Evolutionary conservation across 805 yeast species (phyloP).

Genomic region (Saccharomycopsis fermentans): DNA sequence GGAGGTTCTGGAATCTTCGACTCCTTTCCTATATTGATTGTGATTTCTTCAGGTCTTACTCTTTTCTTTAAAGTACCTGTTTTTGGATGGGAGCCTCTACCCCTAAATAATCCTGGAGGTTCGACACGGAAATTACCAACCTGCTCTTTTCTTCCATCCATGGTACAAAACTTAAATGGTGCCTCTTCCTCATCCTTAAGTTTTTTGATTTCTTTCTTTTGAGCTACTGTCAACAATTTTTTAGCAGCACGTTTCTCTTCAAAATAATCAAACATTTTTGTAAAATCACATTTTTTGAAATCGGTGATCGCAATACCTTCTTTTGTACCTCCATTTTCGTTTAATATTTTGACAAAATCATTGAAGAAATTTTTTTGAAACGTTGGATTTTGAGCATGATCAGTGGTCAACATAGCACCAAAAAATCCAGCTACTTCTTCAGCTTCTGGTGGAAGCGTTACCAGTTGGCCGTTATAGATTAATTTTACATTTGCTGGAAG

Average conservation of each 20-base stretch:
- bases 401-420: conserved; percentile 80
- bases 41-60: conserved; percentile 82
- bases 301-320: conserved; percentile 34
- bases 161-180: conserved; percentile 64
- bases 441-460: conserved; percentile 64
- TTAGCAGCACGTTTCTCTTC: conserved; percentile 63
- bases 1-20: conserved; percentile 76
- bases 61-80: conserved; percentile 86
- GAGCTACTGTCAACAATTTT: conserved; percentile 57
- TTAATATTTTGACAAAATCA: conserved; percentile 62
- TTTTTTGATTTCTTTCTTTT: conserved; percentile 59
- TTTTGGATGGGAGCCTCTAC: conserved; percentile 95
- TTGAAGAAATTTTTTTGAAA: conserved; percentile 81
- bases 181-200: conserved; percentile 74
- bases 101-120: conserved; percentile 93
- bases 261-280: conserved; percentile 60
- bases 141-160: conserved; percentile 83
- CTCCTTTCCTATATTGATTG: conserved; percentile 67
- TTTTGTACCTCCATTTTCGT: conserved; percentile 58
- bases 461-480: conserved; percentile 67
- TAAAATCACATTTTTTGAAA: conserved; percentile 69
- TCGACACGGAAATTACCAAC: conserved; percentile 92
- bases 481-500: conserved; percentile 69
- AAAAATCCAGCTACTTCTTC: conserved; percentile 96
- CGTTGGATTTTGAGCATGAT: conserved; percentile 78